phyloP scores from a whole-genome alignment of 176 grass and related monocot genomes.

The Cenchrus fungigraminus region DNA sequence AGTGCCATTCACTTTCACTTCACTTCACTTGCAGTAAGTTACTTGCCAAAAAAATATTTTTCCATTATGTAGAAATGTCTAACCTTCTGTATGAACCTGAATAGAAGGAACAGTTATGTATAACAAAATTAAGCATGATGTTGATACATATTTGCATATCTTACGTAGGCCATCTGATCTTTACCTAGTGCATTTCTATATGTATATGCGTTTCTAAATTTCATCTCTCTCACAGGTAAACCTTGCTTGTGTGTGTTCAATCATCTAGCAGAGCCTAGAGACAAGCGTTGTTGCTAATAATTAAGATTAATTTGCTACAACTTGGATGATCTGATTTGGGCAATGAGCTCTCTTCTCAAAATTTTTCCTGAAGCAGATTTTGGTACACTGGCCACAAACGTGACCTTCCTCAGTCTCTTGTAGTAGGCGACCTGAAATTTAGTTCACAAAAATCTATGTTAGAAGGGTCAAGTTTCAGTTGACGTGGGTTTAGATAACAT shows the following conservation, averaged over 20 bases:
- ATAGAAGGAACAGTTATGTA: no score
- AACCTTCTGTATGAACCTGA: no score
- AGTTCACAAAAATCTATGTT: slow-evolving; percentile 5
- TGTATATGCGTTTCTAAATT: no score
- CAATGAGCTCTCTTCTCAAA: slow-evolving; percentile 75
- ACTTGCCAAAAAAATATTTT: no score
- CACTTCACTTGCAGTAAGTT: no score
- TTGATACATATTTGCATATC: no score
- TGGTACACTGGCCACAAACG: slow-evolving; percentile 69
- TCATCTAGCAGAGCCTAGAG: neutral
- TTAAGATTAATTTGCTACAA: slow-evolving; percentile 47
- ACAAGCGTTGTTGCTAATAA: neutral
- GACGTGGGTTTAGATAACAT: neutral
- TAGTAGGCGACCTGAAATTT: slow-evolving; percentile 66
- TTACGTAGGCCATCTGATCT: no score
- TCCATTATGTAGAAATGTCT: no score
- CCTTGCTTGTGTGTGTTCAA: neutral
- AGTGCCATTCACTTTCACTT: no score
- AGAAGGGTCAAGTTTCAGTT: neutral
- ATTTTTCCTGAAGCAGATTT: slow-evolving; percentile 84
- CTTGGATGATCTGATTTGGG: slow-evolving; percentile 76
- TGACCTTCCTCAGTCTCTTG: slow-evolving; percentile 77
- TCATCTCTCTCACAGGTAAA: no score
- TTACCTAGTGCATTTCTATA: no score
- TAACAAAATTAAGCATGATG: no score